These are phyloP conservation scores for Saccharomyces hybrid DNA, from an alignment of 1,139 yeast genomes.

Conservation along the genomic window DNA sequence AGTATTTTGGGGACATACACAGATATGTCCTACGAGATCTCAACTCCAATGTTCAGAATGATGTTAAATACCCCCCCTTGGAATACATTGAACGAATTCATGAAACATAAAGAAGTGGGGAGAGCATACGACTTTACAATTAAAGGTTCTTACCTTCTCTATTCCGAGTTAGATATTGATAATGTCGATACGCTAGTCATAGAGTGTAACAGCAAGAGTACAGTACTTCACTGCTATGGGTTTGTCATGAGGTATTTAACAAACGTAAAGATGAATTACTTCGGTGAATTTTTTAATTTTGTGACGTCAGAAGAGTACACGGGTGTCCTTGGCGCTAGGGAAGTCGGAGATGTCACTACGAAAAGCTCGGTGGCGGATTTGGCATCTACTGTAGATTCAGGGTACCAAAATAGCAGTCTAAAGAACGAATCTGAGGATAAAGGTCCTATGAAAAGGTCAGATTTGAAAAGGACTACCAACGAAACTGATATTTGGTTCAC, in stretches of 20 bases:
- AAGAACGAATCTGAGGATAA: constrained; percentile 5
- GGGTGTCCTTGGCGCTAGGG: constrained; percentile 16
- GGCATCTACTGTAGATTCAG: not conserved
- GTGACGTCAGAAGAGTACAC: constrained; percentile 78
- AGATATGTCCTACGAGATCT: constrained; percentile 44
- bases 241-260: constrained; percentile 67
- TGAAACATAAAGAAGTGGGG: constrained; percentile 57
- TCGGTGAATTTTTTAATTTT: constrained; percentile 80
- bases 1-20: constrained; percentile 52
- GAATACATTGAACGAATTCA: constrained; percentile 75
- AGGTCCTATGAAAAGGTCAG: constrained; percentile 20
- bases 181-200: constrained; percentile 64
- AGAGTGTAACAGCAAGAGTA: constrained; percentile 55
- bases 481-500: constrained; percentile 72
- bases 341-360: constrained; percentile 6
- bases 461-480: constrained; percentile 48
- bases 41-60: constrained; percentile 55
- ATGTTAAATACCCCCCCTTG: constrained; percentile 78
- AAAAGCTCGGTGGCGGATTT: constrained; percentile 1
- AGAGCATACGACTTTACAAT: constrained; percentile 53
- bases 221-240: constrained; percentile 71
- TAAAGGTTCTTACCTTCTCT: constrained; percentile 60
- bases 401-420: constrained; percentile 1
- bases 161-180: constrained; percentile 50
- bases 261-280: constrained; percentile 77